Percentiles rank a stretch among this genome's conserved stretches.
Evolutionary conservation across 225 moss, liverwort and hornwort species (phyloP).

Genomic region (Lunularia cruciata): DNA sequence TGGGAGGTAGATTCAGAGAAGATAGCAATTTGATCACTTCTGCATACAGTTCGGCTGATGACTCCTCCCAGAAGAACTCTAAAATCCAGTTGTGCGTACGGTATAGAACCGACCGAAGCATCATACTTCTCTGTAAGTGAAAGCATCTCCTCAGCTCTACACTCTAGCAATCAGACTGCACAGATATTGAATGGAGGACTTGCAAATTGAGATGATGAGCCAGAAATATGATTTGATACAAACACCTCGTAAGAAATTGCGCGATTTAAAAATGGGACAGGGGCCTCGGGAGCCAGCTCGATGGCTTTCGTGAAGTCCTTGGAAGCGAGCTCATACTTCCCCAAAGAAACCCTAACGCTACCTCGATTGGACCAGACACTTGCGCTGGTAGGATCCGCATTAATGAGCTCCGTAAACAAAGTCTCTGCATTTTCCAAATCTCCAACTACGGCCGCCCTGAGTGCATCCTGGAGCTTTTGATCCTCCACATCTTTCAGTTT

Average conservation of each 20-base stretch:
- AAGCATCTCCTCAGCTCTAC: too few relatives aligned
- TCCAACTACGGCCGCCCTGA: constrained; percentile 83
- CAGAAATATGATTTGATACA: too few relatives aligned
- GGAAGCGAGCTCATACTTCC: constrained; percentile 72
- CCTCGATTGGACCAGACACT: constrained; percentile 96
- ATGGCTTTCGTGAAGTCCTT: constrained; percentile 84
- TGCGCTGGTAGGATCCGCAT: constrained; percentile 75
- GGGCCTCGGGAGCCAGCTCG: constrained; percentile 79
- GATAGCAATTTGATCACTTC: too few relatives aligned
- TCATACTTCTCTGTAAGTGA: too few relatives aligned
- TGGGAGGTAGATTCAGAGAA: too few relatives aligned
- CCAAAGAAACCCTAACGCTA: constrained; percentile 80
- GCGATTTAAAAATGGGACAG: constrained; percentile 90
- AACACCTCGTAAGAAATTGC: constrained; percentile 94
- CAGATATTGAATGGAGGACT: too few relatives aligned
- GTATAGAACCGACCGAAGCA: too few relatives aligned
- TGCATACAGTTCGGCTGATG: too few relatives aligned
- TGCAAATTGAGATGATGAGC: too few relatives aligned
- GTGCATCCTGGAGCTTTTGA: constrained; percentile 76
- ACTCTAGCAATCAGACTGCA: too few relatives aligned
- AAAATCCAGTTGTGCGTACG: too few relatives aligned
- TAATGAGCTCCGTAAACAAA: constrained; percentile 70
- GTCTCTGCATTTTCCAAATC: constrained; percentile 79
- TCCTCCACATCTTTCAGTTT: constrained; percentile 73
- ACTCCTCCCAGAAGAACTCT: too few relatives aligned